Evolutionary conservation across 2,329 filamentous ascomycete species (phyloP).

Genomic region (Dactylellina cionopaga): DNA sequence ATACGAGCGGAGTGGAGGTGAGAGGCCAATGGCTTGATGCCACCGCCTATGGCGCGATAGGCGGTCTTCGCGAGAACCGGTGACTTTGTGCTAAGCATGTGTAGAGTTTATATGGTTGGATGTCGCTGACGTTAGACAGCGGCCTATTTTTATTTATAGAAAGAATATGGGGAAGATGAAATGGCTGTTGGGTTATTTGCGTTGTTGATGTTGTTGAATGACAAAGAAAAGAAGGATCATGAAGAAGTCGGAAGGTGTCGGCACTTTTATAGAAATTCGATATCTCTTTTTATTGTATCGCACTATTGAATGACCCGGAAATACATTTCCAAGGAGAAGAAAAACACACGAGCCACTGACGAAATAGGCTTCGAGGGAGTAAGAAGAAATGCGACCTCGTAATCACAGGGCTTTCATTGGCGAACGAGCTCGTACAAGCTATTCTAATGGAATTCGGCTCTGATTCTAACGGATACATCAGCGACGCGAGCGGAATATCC

Average conservation of each 20-base stretch:
- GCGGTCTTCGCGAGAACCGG: slow-evolving; percentile 43
- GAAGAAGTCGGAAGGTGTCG: background rate
- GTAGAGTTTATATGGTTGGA: background rate
- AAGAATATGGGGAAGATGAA: background rate
- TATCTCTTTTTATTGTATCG: background rate
- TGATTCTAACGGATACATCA: slow-evolving; percentile 3
- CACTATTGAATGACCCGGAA: slow-evolving; percentile 2
- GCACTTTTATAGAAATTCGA: slow-evolving; percentile 39
- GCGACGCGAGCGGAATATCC: slow-evolving; percentile 6
- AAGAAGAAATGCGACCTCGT: slow-evolving; percentile 27
- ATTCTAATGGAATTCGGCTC: too few species aligned
- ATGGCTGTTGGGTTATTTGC: slow-evolving; percentile 7
- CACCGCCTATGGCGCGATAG: slow-evolving; percentile 36
- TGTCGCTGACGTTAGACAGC: too few species aligned
- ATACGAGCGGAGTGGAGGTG: slow-evolving; percentile 26
- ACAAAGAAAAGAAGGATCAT: background rate
- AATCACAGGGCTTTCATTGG: slow-evolving; percentile 32
- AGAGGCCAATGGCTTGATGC: slow-evolving; percentile 23
- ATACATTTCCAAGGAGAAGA: slow-evolving; percentile 31
- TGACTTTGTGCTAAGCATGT: slow-evolving; percentile 46
- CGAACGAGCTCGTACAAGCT: background rate
- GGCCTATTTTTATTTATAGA: background rate
- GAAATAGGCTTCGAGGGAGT: background rate
- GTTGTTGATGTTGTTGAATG: slow-evolving; percentile 18
- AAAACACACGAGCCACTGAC: background rate